phyloP scores from a whole-genome alignment of 352 stramenopile species.

The Elongisporangium senticosum region DNA sequence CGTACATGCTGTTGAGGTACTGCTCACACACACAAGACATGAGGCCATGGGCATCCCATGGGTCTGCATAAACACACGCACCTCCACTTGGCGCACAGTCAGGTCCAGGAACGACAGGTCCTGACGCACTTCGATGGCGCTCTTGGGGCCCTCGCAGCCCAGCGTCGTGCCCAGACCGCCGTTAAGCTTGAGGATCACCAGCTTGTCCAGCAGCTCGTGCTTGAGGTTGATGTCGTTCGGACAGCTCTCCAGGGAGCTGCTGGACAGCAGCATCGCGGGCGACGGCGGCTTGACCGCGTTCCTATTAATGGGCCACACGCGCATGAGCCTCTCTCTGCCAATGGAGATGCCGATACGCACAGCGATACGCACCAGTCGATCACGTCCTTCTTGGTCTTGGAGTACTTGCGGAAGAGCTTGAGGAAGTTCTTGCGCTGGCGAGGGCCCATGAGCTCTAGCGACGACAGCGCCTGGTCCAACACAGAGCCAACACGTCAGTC shows the following conservation, averaged over 20 bases:
- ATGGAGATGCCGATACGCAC: background rate
- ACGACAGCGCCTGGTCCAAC: conserved; percentile 51
- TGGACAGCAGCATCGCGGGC: conserved; percentile 61
- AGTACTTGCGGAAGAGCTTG: conserved; percentile 88
- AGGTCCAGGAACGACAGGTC: conserved; percentile 97
- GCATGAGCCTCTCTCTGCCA: background rate
- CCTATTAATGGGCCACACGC: conserved; percentile 20
- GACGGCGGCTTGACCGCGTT: conserved; percentile 75
- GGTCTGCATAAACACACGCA: conserved; percentile 15
- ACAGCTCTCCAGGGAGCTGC: conserved; percentile 78
- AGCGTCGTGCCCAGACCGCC: conserved; percentile 98
- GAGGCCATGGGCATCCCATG: background rate
- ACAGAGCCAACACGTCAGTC: conserved; percentile 1
- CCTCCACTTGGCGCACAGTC: conserved; percentile 97
- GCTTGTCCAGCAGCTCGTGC: conserved; percentile 93
- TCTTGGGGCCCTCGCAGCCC: conserved; percentile 92
- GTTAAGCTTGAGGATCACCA: conserved; percentile 99
- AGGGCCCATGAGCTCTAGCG: conserved; percentile 72
- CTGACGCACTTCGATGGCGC: conserved; percentile 90
- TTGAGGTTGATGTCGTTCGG: conserved; percentile 90
- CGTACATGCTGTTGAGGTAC: conserved; percentile 90
- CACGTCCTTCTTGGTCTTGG: conserved; percentile 71
- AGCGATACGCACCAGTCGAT: conserved; percentile 63
- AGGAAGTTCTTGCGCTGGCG: conserved; percentile 84
- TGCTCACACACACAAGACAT: conserved; percentile 10